Evolutionary conservation across 2,329 filamentous ascomycete species (phyloP).

Genomic region (Pseudogymnoascus sp.): DNA sequence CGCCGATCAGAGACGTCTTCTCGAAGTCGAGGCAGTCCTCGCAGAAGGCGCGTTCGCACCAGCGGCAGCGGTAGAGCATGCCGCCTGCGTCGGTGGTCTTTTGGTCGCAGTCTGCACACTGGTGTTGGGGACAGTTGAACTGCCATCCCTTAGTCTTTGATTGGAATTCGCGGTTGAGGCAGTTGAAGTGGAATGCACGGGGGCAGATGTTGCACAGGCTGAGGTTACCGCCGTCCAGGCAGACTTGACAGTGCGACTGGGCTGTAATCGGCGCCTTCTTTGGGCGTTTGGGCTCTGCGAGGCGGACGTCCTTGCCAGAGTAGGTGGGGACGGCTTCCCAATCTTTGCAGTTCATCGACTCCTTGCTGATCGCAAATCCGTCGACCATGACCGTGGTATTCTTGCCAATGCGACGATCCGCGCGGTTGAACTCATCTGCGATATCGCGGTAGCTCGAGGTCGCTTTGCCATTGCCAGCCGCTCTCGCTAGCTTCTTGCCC

Average conservation of each 20-base stretch:
- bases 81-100: constrained; percentile 38
- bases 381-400: constrained; percentile 50
- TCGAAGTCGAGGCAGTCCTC: constrained; percentile 53
- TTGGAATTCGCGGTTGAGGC: constrained; percentile 37
- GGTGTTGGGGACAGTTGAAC: constrained; percentile 51
- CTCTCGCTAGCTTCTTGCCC: constrained; percentile 42
- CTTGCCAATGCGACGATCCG: constrained; percentile 46
- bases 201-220: constrained; percentile 46
- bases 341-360: constrained; percentile 43
- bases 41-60: constrained; percentile 49
- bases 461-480: constrained; percentile 26
- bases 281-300: constrained; percentile 41
- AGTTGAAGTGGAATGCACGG: constrained; percentile 45
- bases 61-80: constrained; percentile 44
- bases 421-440: constrained; percentile 33
- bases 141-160: constrained; percentile 36
- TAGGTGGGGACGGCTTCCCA: constrained; percentile 53
- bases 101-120: constrained; percentile 45
- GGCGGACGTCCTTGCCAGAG: constrained; percentile 46
- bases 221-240: constrained; percentile 42
- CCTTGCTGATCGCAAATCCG: constrained; percentile 49
- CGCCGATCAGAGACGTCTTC: constrained; percentile 41
- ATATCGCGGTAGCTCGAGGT: constrained; percentile 28
- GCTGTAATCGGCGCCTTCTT: constrained; percentile 41
- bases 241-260: constrained; percentile 45